A percentile compares a stretch with the other conserved stretches of the same genome.
Conservation (phyloP, 192 early-diverging fungal genomes). For the Dissophora ornata region DNA sequence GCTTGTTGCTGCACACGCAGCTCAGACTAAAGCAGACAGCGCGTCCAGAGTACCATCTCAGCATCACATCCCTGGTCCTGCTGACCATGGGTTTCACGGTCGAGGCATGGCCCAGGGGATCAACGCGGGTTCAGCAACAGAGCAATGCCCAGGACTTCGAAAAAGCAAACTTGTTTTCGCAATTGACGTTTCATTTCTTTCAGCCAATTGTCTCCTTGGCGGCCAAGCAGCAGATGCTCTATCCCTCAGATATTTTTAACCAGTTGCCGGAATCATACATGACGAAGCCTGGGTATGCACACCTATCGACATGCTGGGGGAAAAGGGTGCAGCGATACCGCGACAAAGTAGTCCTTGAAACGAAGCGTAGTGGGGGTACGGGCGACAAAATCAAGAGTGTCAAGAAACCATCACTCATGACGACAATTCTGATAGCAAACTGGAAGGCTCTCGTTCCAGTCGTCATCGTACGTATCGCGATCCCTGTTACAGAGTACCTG, state of each 20-base stretch:
- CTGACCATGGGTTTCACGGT: conserved; percentile 14
- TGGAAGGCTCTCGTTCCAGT: conserved; percentile 17
- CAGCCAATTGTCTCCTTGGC: conserved; percentile 43
- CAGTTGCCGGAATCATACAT: conserved; percentile 25
- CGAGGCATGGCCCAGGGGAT: conserved; percentile 35
- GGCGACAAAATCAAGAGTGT: conserved; percentile 2
- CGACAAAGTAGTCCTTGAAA: too few species aligned
- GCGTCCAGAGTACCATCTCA: neutral
- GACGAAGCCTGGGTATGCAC: conserved; percentile 13
- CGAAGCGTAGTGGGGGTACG: too few species aligned
- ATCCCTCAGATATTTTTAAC: conserved; percentile 29
- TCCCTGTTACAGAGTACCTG: conserved; percentile 21
- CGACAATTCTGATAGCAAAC: conserved; percentile 18
- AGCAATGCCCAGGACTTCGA: conserved; percentile 18
- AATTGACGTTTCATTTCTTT: conserved; percentile 19
- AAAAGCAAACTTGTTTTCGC: conserved; percentile 30
- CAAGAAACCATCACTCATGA: conserved; percentile 24
- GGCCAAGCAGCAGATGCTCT: conserved; percentile 24
- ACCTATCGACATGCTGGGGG: conserved; percentile 12
- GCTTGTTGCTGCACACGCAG: conserved; percentile 12
- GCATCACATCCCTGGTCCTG: conserved; percentile 1
- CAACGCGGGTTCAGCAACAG: conserved; percentile 30
- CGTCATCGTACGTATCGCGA: neutral
- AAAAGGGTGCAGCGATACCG: conserved; percentile 4
- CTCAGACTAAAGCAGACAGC: neutral